A percentile compares a stretch with the other conserved stretches of the same genome.
These are phyloP conservation scores for Xylaria sp. DNA, from an alignment of 2,329 filamentous ascomycete species.

Conservation along the genomic window DNA sequence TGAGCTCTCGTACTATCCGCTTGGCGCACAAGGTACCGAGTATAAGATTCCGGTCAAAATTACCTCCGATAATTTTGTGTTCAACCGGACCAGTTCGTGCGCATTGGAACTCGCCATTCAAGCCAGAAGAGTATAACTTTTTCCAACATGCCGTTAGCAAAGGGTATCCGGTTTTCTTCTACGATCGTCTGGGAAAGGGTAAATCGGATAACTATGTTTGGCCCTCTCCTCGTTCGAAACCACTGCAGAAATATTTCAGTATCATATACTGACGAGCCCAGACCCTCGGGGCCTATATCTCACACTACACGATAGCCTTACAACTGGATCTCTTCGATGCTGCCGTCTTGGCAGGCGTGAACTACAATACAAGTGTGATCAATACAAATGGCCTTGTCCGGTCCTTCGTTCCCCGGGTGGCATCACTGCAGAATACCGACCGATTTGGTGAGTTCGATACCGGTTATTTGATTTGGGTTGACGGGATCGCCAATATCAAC, in stretches of 20 bases:
- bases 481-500: not conserved
- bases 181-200: constrained; percentile 4
- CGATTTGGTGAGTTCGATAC: not conserved
- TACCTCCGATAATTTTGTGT: no score
- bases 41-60: no score
- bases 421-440: not conserved
- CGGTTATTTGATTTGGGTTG: not conserved
- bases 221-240: not conserved
- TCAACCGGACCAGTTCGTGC: not conserved
- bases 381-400: not conserved
- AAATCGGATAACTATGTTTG: not conserved
- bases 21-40: not conserved
- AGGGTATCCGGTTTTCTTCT: not conserved
- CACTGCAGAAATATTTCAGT: not conserved
- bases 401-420: not conserved
- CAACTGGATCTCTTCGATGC: not conserved
- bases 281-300: not conserved
- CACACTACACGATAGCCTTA: not conserved
- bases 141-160: constrained; percentile 4
- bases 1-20: not conserved
- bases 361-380: not conserved
- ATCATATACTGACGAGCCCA: not conserved
- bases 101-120: not conserved
- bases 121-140: constrained; percentile 9
- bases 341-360: not conserved